These are phyloP conservation scores for Fusarium sp. DNA, from an alignment of 2,329 filamentous ascomycete species.

Conservation along the genomic window DNA sequence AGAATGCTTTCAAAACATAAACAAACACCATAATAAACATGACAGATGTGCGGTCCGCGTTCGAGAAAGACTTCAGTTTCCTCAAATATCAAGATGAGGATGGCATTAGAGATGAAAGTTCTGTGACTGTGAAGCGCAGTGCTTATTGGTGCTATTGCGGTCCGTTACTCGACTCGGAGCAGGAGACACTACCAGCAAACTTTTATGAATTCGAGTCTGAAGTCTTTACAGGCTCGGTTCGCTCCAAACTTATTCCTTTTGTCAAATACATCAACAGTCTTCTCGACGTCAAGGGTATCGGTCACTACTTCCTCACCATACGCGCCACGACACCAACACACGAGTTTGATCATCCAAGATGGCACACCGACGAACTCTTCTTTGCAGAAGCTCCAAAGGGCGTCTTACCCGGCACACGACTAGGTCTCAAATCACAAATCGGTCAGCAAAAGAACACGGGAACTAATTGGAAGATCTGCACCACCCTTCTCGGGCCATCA, in stretches of 20 bases:
- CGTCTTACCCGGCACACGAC: constrained; percentile 20
- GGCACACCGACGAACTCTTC: constrained; percentile 65
- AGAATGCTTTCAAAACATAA: background rate
- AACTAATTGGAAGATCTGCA: constrained; percentile 63
- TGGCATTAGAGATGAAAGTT: background rate
- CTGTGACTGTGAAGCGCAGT: constrained; percentile 44
- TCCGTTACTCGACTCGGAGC: constrained; percentile 50
- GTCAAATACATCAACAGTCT: constrained; percentile 55
- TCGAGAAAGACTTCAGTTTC: constrained; percentile 20
- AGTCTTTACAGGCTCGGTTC: constrained; percentile 53
- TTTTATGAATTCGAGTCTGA: constrained; percentile 56
- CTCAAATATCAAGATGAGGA: constrained; percentile 13
- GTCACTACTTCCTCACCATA: constrained; percentile 62
- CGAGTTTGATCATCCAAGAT: constrained; percentile 60
- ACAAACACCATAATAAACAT: background rate
- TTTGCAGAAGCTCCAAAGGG: constrained; percentile 47
- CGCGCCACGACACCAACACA: constrained; percentile 58
- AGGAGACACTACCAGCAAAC: constrained; percentile 48
- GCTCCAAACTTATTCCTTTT: constrained; percentile 55
- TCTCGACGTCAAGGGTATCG: constrained; percentile 52
- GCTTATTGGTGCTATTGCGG: constrained; percentile 61
- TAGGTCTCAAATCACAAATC: constrained; percentile 17
- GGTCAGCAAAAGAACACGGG: background rate
- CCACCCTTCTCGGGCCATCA: constrained; percentile 60
- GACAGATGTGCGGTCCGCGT: background rate